These are phyloP conservation scores for Tetraselmis striata DNA, from an alignment of 139 green algal species.

Conservation along the genomic window DNA sequence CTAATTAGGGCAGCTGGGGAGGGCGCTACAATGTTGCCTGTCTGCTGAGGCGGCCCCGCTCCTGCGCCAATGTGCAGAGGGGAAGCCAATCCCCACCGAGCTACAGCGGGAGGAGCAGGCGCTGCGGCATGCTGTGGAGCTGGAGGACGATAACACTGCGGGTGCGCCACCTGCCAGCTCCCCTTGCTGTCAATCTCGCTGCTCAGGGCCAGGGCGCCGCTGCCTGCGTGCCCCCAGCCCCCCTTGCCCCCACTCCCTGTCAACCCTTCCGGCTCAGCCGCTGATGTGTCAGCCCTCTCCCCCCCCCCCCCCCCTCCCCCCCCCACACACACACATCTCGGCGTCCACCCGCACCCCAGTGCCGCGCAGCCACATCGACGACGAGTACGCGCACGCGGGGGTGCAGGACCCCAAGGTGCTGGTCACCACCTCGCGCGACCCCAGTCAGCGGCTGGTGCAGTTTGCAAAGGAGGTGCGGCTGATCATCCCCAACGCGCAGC, in stretches of 20 bases:
- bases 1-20: too few species aligned
- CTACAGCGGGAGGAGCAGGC: slow-evolving; percentile 67
- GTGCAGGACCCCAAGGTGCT: slow-evolving; percentile 85
- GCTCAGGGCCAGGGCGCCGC: too few species aligned
- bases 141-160: slow-evolving; percentile 96
- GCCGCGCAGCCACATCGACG: slow-evolving; percentile 78
- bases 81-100: slow-evolving; percentile 94
- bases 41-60: not conserved
- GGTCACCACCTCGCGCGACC: slow-evolving; percentile 90
- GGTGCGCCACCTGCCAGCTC: too few species aligned
- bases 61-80: slow-evolving; percentile 71
- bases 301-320: too few species aligned
- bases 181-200: too few species aligned
- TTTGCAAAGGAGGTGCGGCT: slow-evolving; percentile 98
- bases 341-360: too few species aligned
- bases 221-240: too few species aligned
- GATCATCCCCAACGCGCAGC: slow-evolving; percentile 83
- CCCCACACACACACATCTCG: too few species aligned
- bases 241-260: too few species aligned
- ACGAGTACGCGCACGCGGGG: slow-evolving; percentile 91
- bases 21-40: too few species aligned
- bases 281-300: too few species aligned
- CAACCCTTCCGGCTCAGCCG: too few species aligned
- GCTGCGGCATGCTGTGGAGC: slow-evolving; percentile 73
- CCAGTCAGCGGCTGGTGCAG: slow-evolving; percentile 76